Base-by-base conservation (phyloP, 805 yeast species). In the Hanseniaspora vineae region DNA sequence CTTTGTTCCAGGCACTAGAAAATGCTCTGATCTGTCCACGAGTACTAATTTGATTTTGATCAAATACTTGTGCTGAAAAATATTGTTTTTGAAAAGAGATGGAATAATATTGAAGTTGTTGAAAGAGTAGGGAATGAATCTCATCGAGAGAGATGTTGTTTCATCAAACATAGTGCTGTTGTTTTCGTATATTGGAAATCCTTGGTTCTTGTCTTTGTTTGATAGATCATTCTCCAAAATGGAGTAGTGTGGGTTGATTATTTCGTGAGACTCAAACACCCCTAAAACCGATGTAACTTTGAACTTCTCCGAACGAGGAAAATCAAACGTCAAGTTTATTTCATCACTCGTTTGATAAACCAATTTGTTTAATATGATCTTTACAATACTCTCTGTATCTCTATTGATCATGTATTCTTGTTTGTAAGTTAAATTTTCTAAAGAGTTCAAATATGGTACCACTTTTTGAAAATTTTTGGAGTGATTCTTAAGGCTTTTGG, bases 301-400 rank as follows among this genome's bases (percentile, higher is more conserved):
- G 12, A 45, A 50, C 12, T 31, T 44, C 35, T 48, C 52, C 1
- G 66, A 59, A 12, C 60, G 52, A 6, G 59, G 51, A 18, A 71
- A 66, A 51, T 62, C 69, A 40, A 70, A 55, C 17, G 54, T 57
- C 8, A 74, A 51, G 18, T 67, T 66, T 9, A 78, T 62, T 15
- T 68, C 66, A 42, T 75, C 80, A 1, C 78, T 73, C 3, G 69
- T 60, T 17, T 72, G 65, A 50, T 67, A 72, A 39, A 66, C 64
- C 2, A 68, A 60, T 50, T 68, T 69, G 8, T 74, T 66, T 29
- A 72, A 58, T 1, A 56, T 49, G 17, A 73, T 43, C 15, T 60
- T 65, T 0, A 77, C 71, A 9, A 77, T 64, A 12, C 62, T 55
- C 42, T 64, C 57, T 9, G 71, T 67, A 46, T 69, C 64, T 47